Conservation (phyloP, 352 stramenopile genomes). For the Pseudoperonospora humuli region DNA sequence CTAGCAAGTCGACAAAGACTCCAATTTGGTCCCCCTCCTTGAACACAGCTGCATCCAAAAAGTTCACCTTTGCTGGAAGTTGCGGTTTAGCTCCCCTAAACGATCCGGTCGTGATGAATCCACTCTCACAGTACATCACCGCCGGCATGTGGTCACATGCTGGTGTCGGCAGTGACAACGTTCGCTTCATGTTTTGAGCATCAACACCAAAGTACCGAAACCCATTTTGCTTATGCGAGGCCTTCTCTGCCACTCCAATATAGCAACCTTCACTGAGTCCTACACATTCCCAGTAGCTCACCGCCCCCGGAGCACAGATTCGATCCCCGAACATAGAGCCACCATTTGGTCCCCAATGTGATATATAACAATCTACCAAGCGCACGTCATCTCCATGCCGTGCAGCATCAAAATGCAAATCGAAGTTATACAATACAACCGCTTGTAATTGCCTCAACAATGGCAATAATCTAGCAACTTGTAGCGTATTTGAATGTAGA, state of each 20-base stretch:
- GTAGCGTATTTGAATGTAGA: constrained; percentile 20
- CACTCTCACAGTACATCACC: constrained; percentile 67
- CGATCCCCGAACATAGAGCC: constrained; percentile 48
- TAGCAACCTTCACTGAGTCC: constrained; percentile 59
- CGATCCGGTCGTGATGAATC: constrained; percentile 59
- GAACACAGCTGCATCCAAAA: constrained; percentile 42
- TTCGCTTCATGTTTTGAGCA: constrained; percentile 32
- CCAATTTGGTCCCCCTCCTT: constrained; percentile 46
- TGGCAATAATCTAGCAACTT: constrained; percentile 30
- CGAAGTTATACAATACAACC: constrained; percentile 46
- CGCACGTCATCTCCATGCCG: constrained; percentile 41
- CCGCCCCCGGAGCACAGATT: constrained; percentile 23
- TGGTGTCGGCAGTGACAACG: constrained; percentile 39
- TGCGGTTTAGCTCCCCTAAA: constrained; percentile 46
- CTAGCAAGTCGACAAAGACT: constrained; percentile 45
- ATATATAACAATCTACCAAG: constrained; percentile 29
- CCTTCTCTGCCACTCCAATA: constrained; percentile 38
- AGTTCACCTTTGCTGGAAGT: constrained; percentile 31
- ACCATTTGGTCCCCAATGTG: constrained; percentile 34
- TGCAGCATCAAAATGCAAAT: constrained; percentile 37
- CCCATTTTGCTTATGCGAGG: constrained; percentile 23
- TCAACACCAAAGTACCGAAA: constrained; percentile 36
- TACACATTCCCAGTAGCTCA: constrained; percentile 67
- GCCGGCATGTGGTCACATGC: constrained; percentile 60
- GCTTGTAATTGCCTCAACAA: constrained; percentile 45